Evolutionary conservation across 306 rosid genomes (phyloP).

Genomic region (Cicer yamashitae): DNA sequence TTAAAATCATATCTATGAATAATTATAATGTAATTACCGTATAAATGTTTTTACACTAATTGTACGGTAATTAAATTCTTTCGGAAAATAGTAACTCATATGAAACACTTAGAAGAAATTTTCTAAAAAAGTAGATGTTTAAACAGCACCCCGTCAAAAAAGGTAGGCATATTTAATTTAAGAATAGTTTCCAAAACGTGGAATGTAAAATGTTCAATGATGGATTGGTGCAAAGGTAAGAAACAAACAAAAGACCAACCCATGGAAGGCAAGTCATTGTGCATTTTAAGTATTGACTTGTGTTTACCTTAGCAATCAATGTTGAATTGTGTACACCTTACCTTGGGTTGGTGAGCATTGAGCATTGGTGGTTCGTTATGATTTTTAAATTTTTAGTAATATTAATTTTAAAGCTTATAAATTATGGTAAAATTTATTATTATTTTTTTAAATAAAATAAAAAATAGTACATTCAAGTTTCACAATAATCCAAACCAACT

Average conservation of each 20-base stretch:
- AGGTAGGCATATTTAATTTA: slow-evolving; percentile 9
- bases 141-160: slow-evolving; percentile 4
- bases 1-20: too few relatives aligned
- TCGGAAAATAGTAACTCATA: neutral
- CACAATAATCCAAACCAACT: slow-evolving; percentile 16
- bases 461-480: neutral
- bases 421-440: too few relatives aligned
- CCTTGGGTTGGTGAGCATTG: slow-evolving; percentile 44
- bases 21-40: too few relatives aligned
- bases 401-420: slow-evolving; percentile 6
- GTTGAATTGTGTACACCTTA: slow-evolving; percentile 30
- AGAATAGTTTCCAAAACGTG: slow-evolving; percentile 26
- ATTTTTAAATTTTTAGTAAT: neutral
- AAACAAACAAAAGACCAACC: slow-evolving; percentile 32
- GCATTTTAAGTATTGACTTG: slow-evolving; percentile 41
- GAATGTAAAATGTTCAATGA: slow-evolving; percentile 26
- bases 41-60: too few relatives aligned
- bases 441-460: too few relatives aligned
- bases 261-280: slow-evolving; percentile 32
- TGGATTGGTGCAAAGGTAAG: slow-evolving; percentile 49
- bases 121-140: neutral
- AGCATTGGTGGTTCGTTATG: neutral
- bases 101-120: neutral
- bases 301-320: slow-evolving; percentile 44
- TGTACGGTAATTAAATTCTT: too few relatives aligned